These are phyloP conservation scores for Pelargonium fulgidum DNA, from an alignment of 441 rosid genomes.

Conservation along the genomic window DNA sequence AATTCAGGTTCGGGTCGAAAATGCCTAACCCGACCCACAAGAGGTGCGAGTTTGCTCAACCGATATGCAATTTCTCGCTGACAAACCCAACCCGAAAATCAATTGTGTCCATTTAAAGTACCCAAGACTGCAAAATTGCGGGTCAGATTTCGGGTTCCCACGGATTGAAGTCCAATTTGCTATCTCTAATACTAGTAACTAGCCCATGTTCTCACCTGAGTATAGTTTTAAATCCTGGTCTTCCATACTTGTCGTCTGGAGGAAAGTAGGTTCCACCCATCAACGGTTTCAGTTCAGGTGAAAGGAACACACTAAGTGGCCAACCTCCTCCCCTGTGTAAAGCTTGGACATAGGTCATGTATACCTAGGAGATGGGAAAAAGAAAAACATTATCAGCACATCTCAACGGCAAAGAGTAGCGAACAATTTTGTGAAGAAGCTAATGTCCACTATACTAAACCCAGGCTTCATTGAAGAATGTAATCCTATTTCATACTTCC, in stretches of 20 bases:
- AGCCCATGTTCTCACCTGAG: constrained; percentile 38
- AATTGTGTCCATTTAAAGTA: no score
- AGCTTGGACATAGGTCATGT: constrained; percentile 92
- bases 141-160: no score
- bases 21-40: no score
- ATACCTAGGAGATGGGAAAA: constrained; percentile 28
- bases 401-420: not conserved
- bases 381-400: not conserved
- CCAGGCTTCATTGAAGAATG: not conserved
- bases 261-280: constrained; percentile 99
- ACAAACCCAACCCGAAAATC: no score
- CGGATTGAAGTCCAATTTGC: constrained; percentile 7
- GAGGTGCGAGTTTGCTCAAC: no score
- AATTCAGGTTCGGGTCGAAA: no score
- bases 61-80: no score
- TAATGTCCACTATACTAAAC: no score
- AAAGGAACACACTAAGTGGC: constrained; percentile 85
- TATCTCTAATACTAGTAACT: no score
- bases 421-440: not conserved
- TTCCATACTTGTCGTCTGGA: constrained; percentile 76
- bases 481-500: not conserved
- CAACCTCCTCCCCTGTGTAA: constrained; percentile 93
- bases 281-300: constrained; percentile 89
- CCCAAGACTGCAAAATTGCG: no score
- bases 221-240: constrained; percentile 89